Evolutionary conservation across 2,329 filamentous ascomycete genomes (phyloP), one percentile per base, ranked within the genome.

Genomic region (Neonectria coccinea): DNA sequence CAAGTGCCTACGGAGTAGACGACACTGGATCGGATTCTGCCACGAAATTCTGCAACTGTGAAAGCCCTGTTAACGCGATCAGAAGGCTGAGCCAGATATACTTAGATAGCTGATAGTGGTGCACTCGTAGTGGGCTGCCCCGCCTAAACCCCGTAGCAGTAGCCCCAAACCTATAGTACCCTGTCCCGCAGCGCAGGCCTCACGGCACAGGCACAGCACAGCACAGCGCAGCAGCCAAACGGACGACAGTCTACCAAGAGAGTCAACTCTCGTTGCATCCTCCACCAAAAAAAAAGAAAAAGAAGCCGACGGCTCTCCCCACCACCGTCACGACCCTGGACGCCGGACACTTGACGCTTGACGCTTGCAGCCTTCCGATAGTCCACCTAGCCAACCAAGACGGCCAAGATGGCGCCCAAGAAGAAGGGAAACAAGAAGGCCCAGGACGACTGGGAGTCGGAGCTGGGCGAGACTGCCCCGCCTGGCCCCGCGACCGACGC

Each of bases 401-500:
- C 68, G 72, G 66, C 66, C 80, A 85, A 80, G 66, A 98, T 97
- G 95, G 84, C 94, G 76, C 94, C 94, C 67, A 97, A 97, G 85
- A 97, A 96, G 87, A 97, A 97, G 88, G 84, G 83, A 73, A 91
- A 91, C 79, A 97, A 95, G 86, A 90, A 89, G 79, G 88, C 85
- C 77, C 88, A 92, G 77, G 93, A 97, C 76, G 93, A 97, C 85
- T 97, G 95, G 95, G 96, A 98, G 80, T 90, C 92, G 60, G 94
- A 97, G 69, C 85, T 97, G 59, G 94, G 94, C 75, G 95, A 97
- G 83, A 84, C 85, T 75, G 87, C 88, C 69, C 89, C 91, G 8
- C 83, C 85, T 56, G 82, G 87, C 65, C 82, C 82, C 39, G 80
- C 81, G 55, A 56, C 69, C 64, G 67, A 70, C 11, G 82, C 84